Evolutionary conservation across 306 rosid species (phyloP).

Genomic region (Urtica urens): DNA sequence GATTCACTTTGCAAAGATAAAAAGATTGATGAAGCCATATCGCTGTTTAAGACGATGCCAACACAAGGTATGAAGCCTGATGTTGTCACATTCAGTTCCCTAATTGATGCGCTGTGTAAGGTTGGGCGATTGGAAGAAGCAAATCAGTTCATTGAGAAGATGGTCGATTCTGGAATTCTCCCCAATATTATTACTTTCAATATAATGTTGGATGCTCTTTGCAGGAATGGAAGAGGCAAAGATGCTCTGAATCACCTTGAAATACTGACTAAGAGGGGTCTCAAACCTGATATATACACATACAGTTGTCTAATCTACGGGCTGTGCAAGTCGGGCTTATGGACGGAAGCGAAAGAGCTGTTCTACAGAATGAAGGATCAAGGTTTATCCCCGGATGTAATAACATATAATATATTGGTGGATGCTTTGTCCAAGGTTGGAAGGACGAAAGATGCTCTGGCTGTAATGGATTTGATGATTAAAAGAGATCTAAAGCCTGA

Average conservation of each 20-base stretch:
- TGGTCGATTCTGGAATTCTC: too few relatives aligned
- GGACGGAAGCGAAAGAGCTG: neutral
- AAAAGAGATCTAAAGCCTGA: neutral
- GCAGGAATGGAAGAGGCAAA: neutral
- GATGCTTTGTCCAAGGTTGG: conserved; percentile 31
- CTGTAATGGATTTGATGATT: neutral
- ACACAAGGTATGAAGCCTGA: too few relatives aligned
- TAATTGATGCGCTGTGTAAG: too few relatives aligned
- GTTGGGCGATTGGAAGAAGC: too few relatives aligned
- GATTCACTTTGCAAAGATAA: too few relatives aligned
- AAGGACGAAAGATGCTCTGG: neutral
- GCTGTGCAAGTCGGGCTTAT: conserved; percentile 4
- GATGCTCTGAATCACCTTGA: neutral
- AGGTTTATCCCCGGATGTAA: neutral
- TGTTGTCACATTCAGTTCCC: too few relatives aligned
- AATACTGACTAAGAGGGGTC: neutral
- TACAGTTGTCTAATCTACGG: neutral
- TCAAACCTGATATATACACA: neutral
- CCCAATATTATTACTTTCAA: neutral
- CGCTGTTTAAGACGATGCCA: too few relatives aligned
- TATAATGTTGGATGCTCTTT: neutral
- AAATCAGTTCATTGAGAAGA: too few relatives aligned
- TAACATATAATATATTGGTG: conserved; percentile 10
- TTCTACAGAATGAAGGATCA: neutral
- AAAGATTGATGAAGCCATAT: too few relatives aligned